A percentile compares a stretch with the other conserved stretches of the same genome.
Conservation (phyloP, 768 basidiomycete genomes). For the Amanita muscaria region DNA sequence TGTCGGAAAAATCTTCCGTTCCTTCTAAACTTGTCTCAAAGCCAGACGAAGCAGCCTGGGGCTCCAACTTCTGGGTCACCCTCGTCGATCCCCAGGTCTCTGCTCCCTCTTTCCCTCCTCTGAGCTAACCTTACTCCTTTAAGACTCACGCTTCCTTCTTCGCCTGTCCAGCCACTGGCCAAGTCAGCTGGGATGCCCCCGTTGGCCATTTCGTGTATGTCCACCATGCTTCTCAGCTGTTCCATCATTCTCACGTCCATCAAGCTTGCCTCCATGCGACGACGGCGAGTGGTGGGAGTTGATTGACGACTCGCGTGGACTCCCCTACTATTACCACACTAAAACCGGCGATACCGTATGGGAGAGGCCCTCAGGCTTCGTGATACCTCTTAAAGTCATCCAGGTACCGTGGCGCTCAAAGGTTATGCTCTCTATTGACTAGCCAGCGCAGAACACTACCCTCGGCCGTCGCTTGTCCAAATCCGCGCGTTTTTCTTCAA, state of each 20-base stretch:
- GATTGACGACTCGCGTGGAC: constrained; percentile 68
- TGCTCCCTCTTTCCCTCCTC: constrained; percentile 12
- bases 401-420: no score
- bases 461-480: constrained; percentile 63
- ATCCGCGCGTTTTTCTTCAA: constrained; percentile 34
- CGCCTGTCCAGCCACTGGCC: constrained; percentile 87
- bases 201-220: constrained; percentile 81
- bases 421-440: background rate
- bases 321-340: constrained; percentile 93
- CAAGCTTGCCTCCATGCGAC: constrained; percentile 69
- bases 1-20: background rate
- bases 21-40: background rate
- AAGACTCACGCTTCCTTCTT: constrained; percentile 69
- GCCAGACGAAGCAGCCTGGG: constrained; percentile 52
- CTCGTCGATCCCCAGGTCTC: constrained; percentile 82
- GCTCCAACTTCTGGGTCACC: constrained; percentile 92
- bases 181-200: constrained; percentile 91
- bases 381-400: constrained; percentile 84
- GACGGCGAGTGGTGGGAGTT: constrained; percentile 98
- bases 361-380: constrained; percentile 84
- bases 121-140: constrained; percentile 6
- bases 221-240: constrained; percentile 2
- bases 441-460: constrained; percentile 49
- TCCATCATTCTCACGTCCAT: constrained; percentile 12
- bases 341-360: constrained; percentile 87